Evolutionary conservation across 1,284 basidiomycete genomes (phyloP).

Genomic region (Coniophora puteana): DNA sequence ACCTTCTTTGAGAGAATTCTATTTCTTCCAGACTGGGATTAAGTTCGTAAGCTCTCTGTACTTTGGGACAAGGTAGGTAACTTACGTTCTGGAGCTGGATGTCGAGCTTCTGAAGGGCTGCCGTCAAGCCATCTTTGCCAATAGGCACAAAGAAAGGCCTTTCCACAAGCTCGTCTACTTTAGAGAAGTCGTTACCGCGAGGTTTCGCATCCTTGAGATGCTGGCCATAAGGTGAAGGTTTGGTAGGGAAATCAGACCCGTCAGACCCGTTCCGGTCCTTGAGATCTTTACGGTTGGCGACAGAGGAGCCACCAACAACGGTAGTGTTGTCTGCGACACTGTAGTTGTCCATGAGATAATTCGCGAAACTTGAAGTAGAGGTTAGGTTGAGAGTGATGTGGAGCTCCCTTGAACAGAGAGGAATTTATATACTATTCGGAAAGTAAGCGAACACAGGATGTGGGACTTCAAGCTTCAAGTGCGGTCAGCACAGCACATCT

Average conservation of each 20-base stretch:
- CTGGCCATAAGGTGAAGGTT: neutral
- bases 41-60: slow-evolving; percentile 2
- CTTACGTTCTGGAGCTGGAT: slow-evolving; percentile 48
- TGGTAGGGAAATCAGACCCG: slow-evolving; percentile 12
- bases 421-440: no score
- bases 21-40: slow-evolving; percentile 45
- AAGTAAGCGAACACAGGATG: no score
- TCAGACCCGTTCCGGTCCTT: slow-evolving; percentile 11
- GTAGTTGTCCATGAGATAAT: slow-evolving; percentile 23
- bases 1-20: slow-evolving; percentile 51
- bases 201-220: slow-evolving; percentile 5
- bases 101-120: slow-evolving; percentile 64
- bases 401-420: no score
- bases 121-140: slow-evolving; percentile 56
- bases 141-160: slow-evolving; percentile 69
- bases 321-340: slow-evolving; percentile 30
- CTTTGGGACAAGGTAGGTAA: slow-evolving; percentile 4
- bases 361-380: no score
- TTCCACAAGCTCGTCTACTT: slow-evolving; percentile 32
- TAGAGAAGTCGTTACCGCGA: slow-evolving; percentile 26
- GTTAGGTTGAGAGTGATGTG: no score
- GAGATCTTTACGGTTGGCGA: slow-evolving; percentile 18
- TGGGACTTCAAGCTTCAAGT: no score
- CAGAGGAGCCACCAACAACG: slow-evolving; percentile 31
- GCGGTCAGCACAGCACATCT: no score